Evolutionary conservation across 345 rosid genomes (phyloP).

Genomic region (Rhizophora mangle): DNA sequence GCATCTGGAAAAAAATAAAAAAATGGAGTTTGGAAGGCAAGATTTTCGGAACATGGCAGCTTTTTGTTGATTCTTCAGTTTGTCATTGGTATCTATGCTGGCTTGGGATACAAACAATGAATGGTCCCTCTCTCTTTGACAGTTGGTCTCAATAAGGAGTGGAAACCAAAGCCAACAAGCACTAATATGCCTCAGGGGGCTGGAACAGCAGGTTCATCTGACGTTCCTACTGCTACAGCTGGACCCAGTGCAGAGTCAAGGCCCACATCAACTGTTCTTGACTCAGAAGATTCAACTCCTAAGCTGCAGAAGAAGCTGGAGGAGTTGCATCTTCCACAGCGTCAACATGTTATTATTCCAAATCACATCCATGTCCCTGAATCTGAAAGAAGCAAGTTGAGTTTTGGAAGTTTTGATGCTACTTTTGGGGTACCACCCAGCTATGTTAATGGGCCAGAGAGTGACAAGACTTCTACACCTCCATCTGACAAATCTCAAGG

Average conservation of each 20-base stretch:
- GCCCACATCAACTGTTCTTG: constrained; percentile 39
- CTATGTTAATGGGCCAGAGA: constrained; percentile 41
- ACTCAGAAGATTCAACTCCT: constrained; percentile 56
- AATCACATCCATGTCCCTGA: constrained; percentile 91
- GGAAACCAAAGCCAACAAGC: constrained; percentile 82
- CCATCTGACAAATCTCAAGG: constrained; percentile 62
- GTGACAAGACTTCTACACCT: constrained; percentile 61
- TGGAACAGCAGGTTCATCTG: constrained; percentile 47
- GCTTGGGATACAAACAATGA: constrained; percentile 13
- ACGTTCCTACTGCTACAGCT: constrained; percentile 38
- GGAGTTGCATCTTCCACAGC: constrained; percentile 65
- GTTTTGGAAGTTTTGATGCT: constrained; percentile 94
- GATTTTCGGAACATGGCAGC: neutral
- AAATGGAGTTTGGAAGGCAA: neutral
- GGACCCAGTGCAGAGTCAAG: constrained; percentile 40
- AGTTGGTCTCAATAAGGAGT: constrained; percentile 66
- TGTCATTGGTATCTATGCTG: neutral
- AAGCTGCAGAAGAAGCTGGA: constrained; percentile 71
- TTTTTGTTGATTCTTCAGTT: neutral
- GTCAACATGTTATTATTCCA: constrained; percentile 89
- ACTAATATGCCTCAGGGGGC: constrained; percentile 44
- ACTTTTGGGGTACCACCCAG: constrained; percentile 54
- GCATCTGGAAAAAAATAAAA: neutral
- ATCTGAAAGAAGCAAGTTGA: constrained; percentile 77
- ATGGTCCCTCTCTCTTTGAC: constrained; percentile 30